Evolutionary conservation across 2,329 filamentous ascomycete genomes (phyloP), one percentile per base, ranked within the genome.

Genomic region (Ophiosphaerella herpotricha): DNA sequence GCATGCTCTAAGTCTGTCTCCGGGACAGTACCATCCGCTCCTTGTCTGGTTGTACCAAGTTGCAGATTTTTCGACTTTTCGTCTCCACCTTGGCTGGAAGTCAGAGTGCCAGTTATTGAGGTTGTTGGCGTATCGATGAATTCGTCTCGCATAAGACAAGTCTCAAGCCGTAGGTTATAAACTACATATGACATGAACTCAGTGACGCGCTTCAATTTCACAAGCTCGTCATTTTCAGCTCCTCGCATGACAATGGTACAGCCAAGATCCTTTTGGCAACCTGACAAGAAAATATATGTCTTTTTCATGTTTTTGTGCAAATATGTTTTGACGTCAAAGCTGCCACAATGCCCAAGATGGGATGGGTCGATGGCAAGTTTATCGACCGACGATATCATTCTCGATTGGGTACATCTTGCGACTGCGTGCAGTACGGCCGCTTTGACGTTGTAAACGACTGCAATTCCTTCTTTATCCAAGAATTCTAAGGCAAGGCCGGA

Each of bases 121-220:
- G 80, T 77, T 24, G 82, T 82, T 1, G 91, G 91, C 18, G 95
- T 87, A 54, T 92, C 84, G 13, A 96, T 88, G 61, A 91, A 96
- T 64, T 96, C 92, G 70, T 99, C 94, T 44, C 90, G 84, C 82
- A 99, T 90, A 39, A 99, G 78, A 61, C 90, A 96, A 1, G 94
- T 96, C 74, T 99, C 94, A 12, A 99, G 81, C 68, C 96, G 96
- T 45, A 99, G 80, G 64, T 97, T 99, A 75, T 99, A 99, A 11
- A 97, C 92, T 16, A 99, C 95, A 62, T 97, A 99, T 33, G 95
- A 89, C 93, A 99, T 97, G 68, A 99, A 97, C 69, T 99, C 94
- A 9, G 93, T 94, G 59, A 99, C 94, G 44, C 86, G 84, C 75
- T 99, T 99, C 72, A 99, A 85, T 61, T 86, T 89, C 1, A 85